Conservation (phyloP, 2,329 filamentous ascomycete species). For the Neofusicoccum kwambonambiense region DNA sequence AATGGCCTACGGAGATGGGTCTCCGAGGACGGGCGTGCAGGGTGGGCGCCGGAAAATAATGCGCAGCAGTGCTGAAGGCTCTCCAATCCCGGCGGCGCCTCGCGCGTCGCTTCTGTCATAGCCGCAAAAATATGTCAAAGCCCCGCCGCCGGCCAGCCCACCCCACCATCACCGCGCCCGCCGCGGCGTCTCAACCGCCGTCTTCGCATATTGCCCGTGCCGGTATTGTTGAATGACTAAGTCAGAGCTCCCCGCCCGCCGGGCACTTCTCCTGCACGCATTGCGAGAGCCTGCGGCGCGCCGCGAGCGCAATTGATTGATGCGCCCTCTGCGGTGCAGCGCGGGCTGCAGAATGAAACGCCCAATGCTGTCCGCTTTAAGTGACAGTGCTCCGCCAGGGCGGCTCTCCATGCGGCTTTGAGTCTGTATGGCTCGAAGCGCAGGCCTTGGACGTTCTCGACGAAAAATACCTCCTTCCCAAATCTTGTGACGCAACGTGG, state of each 20-base stretch:
- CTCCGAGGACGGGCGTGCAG: constrained; percentile 2
- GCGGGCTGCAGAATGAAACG: neutral
- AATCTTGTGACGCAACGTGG: constrained; percentile 17
- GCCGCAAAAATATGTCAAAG: constrained; percentile 9
- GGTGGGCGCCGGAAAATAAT: constrained; percentile 7
- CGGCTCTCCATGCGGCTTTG: neutral
- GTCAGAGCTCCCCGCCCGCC: neutral
- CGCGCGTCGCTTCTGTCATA: constrained; percentile 3
- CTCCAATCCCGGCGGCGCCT: constrained; percentile 2
- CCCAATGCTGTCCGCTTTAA: neutral
- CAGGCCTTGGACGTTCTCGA: constrained; percentile 1
- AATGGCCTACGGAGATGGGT: constrained; percentile 9
- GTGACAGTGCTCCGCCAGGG: neutral
- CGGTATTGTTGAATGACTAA: constrained; percentile 15
- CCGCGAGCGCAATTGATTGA: neutral
- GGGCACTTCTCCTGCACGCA: neutral
- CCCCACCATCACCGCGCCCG: constrained; percentile 5
- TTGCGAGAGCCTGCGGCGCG: neutral
- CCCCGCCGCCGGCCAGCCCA: constrained; percentile 11
- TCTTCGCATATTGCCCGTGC: constrained; percentile 2
- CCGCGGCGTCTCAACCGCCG: constrained; percentile 8
- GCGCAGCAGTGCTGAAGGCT: neutral
- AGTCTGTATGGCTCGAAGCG: constrained; percentile 1
- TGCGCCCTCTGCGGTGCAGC: neutral
- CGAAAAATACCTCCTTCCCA: constrained; percentile 17